Base-by-base conservation (phyloP, 148 eudicot species). In the Vaccinium darrowii region DNA sequence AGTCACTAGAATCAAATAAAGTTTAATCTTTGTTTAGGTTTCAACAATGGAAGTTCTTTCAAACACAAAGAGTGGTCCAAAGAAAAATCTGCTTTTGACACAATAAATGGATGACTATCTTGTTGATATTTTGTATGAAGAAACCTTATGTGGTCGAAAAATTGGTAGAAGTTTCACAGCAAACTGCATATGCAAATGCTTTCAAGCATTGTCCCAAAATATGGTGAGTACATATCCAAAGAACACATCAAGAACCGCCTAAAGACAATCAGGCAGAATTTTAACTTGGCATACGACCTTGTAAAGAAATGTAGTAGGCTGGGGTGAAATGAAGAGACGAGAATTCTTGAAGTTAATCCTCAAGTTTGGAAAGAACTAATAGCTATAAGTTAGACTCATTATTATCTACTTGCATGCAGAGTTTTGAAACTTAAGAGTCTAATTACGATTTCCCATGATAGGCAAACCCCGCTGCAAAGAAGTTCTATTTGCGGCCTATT, bases 171-270 rank as follows among this genome's bases (percentile, higher is more conserved):
- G 77, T 43, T 73, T 73, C n/a, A 73, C 50, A 4, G 19, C 76
- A 30, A 30, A 73, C 77, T 36, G 0, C 77, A 73, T 73, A 73
- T 73, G 50, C 77, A 18, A 74, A 74, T 74, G 50, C 52, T 7
- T 74, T 11, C 3, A 74, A 74, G n/a, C 50, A 14, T 39, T 74
- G 50, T 36, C 50, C 3, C 0, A 39, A 0, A 74, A 39, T 74
- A 39, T 74, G 47, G 77, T 74, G 52, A 18, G 4, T 5, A 36
- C 49, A 39, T 74, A 74, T 39, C 52, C 0, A 74, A 74, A 8
- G n/a, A 0, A 74, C 77, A 74, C 50, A 74, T 74, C 77, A 74
- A 74, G 8, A 74, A 74, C 50, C n/a, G 77, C 18, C n/a, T 39
- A 1, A 39, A 74, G 19, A 74, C 72, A 1, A 23, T 65, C 14